Conservation (phyloP, 768 basidiomycete species). For the Aureoboletus auriporus region DNA sequence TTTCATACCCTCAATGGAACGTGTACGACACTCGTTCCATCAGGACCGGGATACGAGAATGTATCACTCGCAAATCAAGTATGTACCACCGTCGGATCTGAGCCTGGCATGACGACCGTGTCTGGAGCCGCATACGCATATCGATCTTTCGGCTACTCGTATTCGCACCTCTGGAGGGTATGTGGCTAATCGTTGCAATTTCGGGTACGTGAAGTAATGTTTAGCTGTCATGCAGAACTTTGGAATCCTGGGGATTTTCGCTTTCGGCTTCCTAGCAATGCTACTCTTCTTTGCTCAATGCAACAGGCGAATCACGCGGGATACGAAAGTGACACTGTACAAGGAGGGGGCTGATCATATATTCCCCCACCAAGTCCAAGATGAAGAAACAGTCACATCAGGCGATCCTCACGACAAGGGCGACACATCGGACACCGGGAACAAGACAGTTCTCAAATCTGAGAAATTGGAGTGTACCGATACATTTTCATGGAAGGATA, state of each 20-base stretch:
- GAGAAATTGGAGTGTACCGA: constrained; percentile 38
- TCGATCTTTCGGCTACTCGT: constrained; percentile 39
- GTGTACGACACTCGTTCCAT: constrained; percentile 57
- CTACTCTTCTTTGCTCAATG: constrained; percentile 60
- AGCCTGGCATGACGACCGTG: constrained; percentile 57
- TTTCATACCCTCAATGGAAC: constrained; percentile 65
- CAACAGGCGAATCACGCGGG: constrained; percentile 52
- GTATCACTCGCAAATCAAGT: constrained; percentile 64
- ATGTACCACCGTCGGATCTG: constrained; percentile 67
- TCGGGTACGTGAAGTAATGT: not conserved
- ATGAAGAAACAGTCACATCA: constrained; percentile 23
- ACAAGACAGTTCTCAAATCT: not conserved
- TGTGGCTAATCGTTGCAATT: constrained; percentile 4
- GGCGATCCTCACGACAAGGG: not conserved
- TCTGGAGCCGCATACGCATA: constrained; percentile 54
- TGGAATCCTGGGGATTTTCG: constrained; percentile 69
- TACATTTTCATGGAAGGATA: constrained; percentile 76
- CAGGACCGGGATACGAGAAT: constrained; percentile 50
- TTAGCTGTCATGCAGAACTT: constrained; percentile 41
- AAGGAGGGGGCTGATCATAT: constrained; percentile 5
- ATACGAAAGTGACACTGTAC: constrained; percentile 32
- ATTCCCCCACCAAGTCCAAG: not conserved
- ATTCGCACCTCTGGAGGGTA: constrained; percentile 48
- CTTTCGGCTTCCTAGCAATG: constrained; percentile 48
- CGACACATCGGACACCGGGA: too few species aligned